Percentiles rank a stretch among this genome's conserved stretches.
phyloP scores from a whole-genome alignment of 1,284 basidiomycete genomes.

The Baeospora myosura region DNA sequence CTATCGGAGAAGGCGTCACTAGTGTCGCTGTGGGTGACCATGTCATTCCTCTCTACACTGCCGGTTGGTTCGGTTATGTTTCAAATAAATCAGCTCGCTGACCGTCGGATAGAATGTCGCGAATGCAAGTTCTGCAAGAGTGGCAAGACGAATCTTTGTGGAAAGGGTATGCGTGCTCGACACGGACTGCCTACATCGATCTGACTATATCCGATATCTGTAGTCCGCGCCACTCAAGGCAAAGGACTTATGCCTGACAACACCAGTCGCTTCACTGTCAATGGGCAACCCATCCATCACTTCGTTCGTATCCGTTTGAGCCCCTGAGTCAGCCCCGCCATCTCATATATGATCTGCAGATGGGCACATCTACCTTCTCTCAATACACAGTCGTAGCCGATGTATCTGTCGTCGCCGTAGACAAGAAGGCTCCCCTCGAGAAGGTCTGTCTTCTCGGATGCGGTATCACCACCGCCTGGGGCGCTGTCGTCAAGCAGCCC shows the following conservation, averaged over 20 bases:
- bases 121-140: slow-evolving; percentile 99
- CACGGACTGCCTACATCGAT: slow-evolving; percentile 7
- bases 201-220: slow-evolving; percentile 4
- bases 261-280: slow-evolving; percentile 85
- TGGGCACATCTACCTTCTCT: slow-evolving; percentile 98
- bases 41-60: slow-evolving; percentile 91
- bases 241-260: slow-evolving; percentile 94
- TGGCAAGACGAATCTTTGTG: slow-evolving; percentile 96
- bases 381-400: slow-evolving; percentile 99
- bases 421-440: slow-evolving; percentile 81
- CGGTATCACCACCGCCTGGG: slow-evolving; percentile 97
- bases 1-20: slow-evolving; percentile 88
- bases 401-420: slow-evolving; percentile 90
- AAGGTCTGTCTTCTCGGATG: slow-evolving; percentile 94
- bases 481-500: slow-evolving; percentile 76
- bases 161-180: slow-evolving; percentile 49
- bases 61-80: slow-evolving; percentile 42
- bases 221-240: slow-evolving; percentile 92
- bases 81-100: background rate
- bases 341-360: slow-evolving; percentile 40
- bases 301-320: slow-evolving; percentile 55
- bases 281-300: slow-evolving; percentile 84
- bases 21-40: slow-evolving; percentile 80
- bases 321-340: slow-evolving; percentile 1
- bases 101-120: slow-evolving; percentile 61